Evolutionary conservation across 2,329 filamentous ascomycete genomes (phyloP).

Genomic region (Xylaria sp.): DNA sequence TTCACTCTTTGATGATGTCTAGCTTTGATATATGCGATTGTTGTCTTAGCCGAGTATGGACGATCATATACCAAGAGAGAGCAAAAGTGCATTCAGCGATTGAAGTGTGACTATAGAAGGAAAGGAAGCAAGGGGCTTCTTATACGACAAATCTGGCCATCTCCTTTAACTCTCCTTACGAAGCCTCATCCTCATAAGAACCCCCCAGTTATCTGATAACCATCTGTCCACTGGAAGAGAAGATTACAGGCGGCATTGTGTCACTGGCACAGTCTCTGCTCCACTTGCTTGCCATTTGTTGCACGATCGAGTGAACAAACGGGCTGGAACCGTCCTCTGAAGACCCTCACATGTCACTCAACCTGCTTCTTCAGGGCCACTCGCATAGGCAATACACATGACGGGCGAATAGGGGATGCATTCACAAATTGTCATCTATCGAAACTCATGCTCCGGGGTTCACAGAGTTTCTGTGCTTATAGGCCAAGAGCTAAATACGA

Average conservation of each 20-base stretch:
- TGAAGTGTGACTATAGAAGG: neutral
- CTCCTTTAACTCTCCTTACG: slow-evolving; percentile 11
- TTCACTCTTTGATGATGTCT: slow-evolving; percentile 16
- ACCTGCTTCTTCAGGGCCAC: slow-evolving; percentile 21
- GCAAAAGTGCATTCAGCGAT: slow-evolving; percentile 8
- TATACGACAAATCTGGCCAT: slow-evolving; percentile 26
- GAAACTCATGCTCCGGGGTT: slow-evolving; percentile 16
- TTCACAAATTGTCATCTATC: slow-evolving; percentile 29
- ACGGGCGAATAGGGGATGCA: slow-evolving; percentile 29
- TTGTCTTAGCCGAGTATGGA: slow-evolving; percentile 15
- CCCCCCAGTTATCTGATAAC: slow-evolving; percentile 13
- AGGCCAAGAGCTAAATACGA: slow-evolving; percentile 11
- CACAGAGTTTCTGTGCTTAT: slow-evolving; percentile 14
- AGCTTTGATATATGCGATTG: slow-evolving; percentile 15
- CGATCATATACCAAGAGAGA: slow-evolving; percentile 18
- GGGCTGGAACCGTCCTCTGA: slow-evolving; percentile 23
- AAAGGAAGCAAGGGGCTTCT: slow-evolving; percentile 25
- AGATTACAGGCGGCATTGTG: slow-evolving; percentile 24
- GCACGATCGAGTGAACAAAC: slow-evolving; percentile 18
- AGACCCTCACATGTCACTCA: slow-evolving; percentile 23
- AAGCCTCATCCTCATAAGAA: slow-evolving; percentile 23
- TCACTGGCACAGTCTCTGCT: slow-evolving; percentile 27
- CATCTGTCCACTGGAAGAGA: slow-evolving; percentile 17
- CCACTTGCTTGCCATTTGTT: slow-evolving; percentile 31
- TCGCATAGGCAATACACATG: slow-evolving; percentile 27